A percentile compares a stretch with the other conserved stretches of the same genome.
Conservation (phyloP, 2,329 filamentous ascomycete genomes). For the Cladosporium cucumerinum region DNA sequence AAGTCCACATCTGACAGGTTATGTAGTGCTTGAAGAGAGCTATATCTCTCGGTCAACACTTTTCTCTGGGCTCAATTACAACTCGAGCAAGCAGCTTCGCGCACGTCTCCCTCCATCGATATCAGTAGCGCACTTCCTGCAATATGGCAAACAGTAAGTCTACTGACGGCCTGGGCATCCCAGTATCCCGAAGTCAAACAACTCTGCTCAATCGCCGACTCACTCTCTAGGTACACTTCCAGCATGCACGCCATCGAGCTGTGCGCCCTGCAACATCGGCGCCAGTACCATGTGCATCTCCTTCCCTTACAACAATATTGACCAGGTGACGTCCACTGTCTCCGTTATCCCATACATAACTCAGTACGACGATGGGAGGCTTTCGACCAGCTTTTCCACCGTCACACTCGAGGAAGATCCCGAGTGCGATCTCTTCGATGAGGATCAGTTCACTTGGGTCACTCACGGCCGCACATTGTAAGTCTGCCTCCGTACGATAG, state of each 20-base stretch:
- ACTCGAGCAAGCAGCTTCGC: not conserved
- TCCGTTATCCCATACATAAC: constrained; percentile 7
- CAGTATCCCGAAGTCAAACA: not conserved
- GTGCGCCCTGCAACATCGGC: constrained; percentile 8
- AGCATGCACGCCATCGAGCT: not conserved
- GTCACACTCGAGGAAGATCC: not conserved
- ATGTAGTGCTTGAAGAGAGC: not conserved
- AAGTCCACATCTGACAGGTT: not conserved
- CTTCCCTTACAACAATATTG: not conserved
- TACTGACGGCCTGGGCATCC: not conserved
- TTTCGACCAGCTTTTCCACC: not conserved
- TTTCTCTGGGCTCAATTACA: not conserved
- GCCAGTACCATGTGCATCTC: constrained; percentile 8
- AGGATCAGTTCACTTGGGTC: not conserved
- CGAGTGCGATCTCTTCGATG: not conserved
- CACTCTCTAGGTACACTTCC: not conserved
- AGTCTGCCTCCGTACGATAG: not conserved
- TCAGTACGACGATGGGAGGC: not conserved
- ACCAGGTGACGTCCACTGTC: not conserved
- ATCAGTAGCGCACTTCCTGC: not conserved
- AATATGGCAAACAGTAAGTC: not conserved
- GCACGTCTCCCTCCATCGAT: not conserved
- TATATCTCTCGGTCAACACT: not conserved
- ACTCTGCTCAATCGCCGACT: not conserved
- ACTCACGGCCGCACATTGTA: constrained; percentile 4